These are phyloP conservation scores for Plasmopara viticola DNA, from an alignment of 352 stramenopile species.

Conservation along the genomic window DNA sequence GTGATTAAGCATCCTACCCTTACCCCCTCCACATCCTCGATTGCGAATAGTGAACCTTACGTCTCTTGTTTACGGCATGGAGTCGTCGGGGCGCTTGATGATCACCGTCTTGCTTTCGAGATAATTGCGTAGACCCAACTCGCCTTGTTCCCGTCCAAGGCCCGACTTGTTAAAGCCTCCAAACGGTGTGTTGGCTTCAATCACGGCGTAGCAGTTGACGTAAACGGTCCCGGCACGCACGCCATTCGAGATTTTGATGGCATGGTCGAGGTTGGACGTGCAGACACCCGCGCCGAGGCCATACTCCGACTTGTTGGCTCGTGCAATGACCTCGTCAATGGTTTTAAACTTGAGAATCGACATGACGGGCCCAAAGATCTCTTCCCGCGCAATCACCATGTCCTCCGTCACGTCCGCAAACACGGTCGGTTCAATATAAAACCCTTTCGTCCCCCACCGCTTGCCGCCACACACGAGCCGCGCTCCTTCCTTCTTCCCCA, in stretches of 20 bases:
- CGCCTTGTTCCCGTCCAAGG: constrained; percentile 65
- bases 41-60: no score
- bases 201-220: constrained; percentile 91
- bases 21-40: no score
- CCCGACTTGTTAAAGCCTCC: constrained; percentile 82
- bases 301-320: constrained; percentile 84
- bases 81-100: constrained; percentile 47
- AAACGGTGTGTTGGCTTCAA: constrained; percentile 79
- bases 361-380: constrained; percentile 91
- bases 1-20: no score
- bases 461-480: constrained; percentile 72
- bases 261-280: constrained; percentile 76
- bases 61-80: constrained; percentile 12
- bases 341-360: constrained; percentile 84
- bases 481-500: constrained; percentile 74
- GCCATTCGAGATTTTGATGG: constrained; percentile 77
- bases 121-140: constrained; percentile 66
- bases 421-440: constrained; percentile 91
- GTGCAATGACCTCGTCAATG: constrained; percentile 83
- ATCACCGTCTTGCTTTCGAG: constrained; percentile 71
- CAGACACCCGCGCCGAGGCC: constrained; percentile 86
- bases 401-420: constrained; percentile 72
- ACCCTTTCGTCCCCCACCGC: constrained; percentile 49
- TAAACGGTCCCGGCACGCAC: constrained; percentile 90
- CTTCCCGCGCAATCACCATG: constrained; percentile 84